These are phyloP conservation scores for Zangia roseola DNA, from an alignment of 768 basidiomycete genomes.

Conservation along the genomic window DNA sequence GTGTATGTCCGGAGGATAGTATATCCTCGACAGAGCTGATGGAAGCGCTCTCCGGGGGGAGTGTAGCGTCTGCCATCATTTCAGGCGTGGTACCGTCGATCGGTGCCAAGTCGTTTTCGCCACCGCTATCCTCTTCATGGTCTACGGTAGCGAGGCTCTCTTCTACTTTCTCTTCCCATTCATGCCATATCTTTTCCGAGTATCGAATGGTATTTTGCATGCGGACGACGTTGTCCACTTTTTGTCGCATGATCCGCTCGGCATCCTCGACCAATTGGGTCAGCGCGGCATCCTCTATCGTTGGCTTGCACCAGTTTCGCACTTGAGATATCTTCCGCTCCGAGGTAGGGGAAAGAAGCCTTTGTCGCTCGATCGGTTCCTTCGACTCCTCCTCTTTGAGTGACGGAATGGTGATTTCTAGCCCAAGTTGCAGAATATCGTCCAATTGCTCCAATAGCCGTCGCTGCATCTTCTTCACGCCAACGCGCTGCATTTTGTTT, in stretches of 20 bases:
- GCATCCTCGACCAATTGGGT: slow-evolving; percentile 82
- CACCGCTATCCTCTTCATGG: slow-evolving; percentile 52
- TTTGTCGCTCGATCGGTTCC: slow-evolving; percentile 90
- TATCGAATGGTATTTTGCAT: slow-evolving; percentile 98
- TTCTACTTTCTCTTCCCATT: slow-evolving; percentile 92
- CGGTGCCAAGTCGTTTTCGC: slow-evolving; percentile 40
- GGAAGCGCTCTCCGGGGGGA: slow-evolving; percentile 17
- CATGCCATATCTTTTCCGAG: slow-evolving; percentile 93
- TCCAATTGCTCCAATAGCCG: slow-evolving; percentile 83
- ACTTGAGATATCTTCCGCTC: slow-evolving; percentile 84
- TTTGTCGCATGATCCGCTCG: slow-evolving; percentile 86
- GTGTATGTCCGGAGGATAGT: slow-evolving; percentile 62
- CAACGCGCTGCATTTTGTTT: slow-evolving; percentile 74
- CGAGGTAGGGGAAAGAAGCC: slow-evolving; percentile 83
- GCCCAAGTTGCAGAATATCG: slow-evolving; percentile 76
- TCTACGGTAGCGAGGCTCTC: slow-evolving; percentile 57
- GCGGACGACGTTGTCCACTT: slow-evolving; percentile 91
- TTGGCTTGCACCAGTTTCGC: slow-evolving; percentile 83
- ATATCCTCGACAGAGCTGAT: slow-evolving; percentile 26
- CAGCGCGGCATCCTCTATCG: slow-evolving; percentile 82
- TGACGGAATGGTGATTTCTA: slow-evolving; percentile 82
- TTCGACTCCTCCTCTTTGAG: slow-evolving; percentile 90
- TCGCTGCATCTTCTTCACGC: slow-evolving; percentile 79
- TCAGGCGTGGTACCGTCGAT: slow-evolving; percentile 26
- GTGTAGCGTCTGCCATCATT: slow-evolving; percentile 20